Percentiles rank a stretch among this genome's conserved stretches.
These are phyloP conservation scores for Geotrichum histeridarum DNA, from an alignment of 1,139 yeast genomes.

Conservation along the genomic window DNA sequence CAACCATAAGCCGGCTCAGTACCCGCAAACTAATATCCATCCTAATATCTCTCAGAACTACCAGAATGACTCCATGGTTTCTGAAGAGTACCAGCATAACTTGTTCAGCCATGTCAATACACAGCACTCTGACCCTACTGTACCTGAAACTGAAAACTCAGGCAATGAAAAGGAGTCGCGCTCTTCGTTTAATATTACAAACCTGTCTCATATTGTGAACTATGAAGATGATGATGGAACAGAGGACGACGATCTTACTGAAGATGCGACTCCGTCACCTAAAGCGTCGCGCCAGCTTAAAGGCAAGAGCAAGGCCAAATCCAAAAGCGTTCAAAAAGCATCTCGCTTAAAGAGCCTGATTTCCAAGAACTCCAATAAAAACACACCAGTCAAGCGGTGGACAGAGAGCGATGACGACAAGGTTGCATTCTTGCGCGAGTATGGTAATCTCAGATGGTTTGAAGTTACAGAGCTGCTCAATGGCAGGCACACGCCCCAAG, in stretches of 20 bases:
- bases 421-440: conserved; percentile 39
- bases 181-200: not conserved
- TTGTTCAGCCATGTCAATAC: no score
- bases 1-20: no score
- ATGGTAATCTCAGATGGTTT: conserved; percentile 39
- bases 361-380: not conserved
- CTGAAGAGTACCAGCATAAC: no score
- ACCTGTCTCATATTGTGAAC: not conserved
- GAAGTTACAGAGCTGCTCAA: conserved; percentile 37
- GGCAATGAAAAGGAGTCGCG: not conserved
- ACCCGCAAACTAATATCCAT: no score
- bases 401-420: conserved; percentile 40
- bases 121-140: not conserved
- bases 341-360: not conserved
- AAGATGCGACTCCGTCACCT: not conserved
- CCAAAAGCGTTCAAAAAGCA: not conserved
- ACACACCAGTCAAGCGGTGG: conserved; percentile 28
- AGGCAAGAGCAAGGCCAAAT: no score
- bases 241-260: not conserved
- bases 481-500: conserved; percentile 34
- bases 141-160: not conserved
- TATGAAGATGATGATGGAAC: not conserved
- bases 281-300: not conserved
- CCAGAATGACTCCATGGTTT: no score
- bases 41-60: no score